phyloP scores from a whole-genome alignment of 2,329 filamentous ascomycete species.

The Hymenoscyphus linearis region DNA sequence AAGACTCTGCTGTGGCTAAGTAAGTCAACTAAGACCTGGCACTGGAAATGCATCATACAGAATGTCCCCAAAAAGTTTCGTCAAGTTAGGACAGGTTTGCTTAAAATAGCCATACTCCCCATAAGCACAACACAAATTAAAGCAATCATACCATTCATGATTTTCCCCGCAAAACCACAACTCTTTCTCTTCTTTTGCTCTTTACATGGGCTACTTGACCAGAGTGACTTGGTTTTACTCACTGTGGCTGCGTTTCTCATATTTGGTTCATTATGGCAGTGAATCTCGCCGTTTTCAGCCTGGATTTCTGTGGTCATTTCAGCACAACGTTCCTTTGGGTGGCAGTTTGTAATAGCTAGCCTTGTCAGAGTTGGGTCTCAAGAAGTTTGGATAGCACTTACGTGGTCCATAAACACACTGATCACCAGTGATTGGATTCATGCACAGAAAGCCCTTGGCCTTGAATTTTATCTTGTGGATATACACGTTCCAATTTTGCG shows the following conservation, averaged over 20 bases:
- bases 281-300: not conserved
- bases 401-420: not conserved
- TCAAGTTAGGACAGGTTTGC: not conserved
- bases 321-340: not conserved
- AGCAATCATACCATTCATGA: slow-evolving; percentile 7
- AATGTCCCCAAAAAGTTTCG: not conserved
- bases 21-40: too few species aligned
- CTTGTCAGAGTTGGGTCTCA: not conserved
- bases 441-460: not conserved
- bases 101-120: slow-evolving; percentile 1
- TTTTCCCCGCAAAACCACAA: slow-evolving; percentile 3
- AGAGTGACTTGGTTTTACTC: not conserved
- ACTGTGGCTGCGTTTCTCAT: not conserved
- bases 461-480: too few species aligned
- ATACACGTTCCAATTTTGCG: too few species aligned
- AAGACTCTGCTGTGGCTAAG: too few species aligned
- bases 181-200: not conserved
- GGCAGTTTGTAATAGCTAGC: too few species aligned
- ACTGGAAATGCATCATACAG: too few species aligned
- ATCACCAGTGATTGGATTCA: not conserved
- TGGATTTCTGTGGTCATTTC: not conserved
- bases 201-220: not conserved
- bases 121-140: slow-evolving; percentile 1
- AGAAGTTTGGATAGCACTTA: not conserved
- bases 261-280: not conserved